Evolutionary conservation across 192 early-diverging fungal genomes (phyloP), one percentile per base, ranked within the genome.

Genomic region (Coemansia sp.): DNA sequence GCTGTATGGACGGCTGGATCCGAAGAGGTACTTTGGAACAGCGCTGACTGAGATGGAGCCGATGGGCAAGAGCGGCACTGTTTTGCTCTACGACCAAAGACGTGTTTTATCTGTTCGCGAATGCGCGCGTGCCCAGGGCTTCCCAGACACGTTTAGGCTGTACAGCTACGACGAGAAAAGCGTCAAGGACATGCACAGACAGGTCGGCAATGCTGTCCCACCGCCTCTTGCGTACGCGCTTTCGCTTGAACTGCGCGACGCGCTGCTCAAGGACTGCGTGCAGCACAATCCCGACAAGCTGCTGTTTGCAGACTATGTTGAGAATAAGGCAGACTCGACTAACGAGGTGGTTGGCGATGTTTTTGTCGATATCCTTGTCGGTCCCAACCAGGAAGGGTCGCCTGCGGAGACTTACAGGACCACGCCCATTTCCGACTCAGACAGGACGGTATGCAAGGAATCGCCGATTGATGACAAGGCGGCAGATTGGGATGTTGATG

Each of bases 121-220:
- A 64, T 85, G 78, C 64, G 91, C 91, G 12, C 85, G 91, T 20
- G 86, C 85, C 4, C 91, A 92, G 70, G 90, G 90, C 8, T 92
- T 92, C 71, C 90, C 91, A 0, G 91, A 92, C 41, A 70, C 72
- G 2, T 91, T 91, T 45, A 62, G 72, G 39, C 86, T 92, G 37
- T 74, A 77, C 12, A 81, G 75, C 48, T 64, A 71, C 41, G 64
- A 74, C 37, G 65, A 65, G 7, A 71, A 75, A 43, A 72, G 73
- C 33, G 57, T 76, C 36, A 85, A 75, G 20, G 78, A 85, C 28
- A 86, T 86, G 85, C 83, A 89, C 60, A 79, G 83, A 3, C 90
- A 92, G 63, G 73, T 92, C 9, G 90, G 90, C 17, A 92, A 92
- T 63, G 90, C 90, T 3, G 90, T 92, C 14, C 90, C 90, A 15